Evolutionary conservation across 1,284 basidiomycete genomes (phyloP).

Genomic region (Cryptococcus hybrid): DNA sequence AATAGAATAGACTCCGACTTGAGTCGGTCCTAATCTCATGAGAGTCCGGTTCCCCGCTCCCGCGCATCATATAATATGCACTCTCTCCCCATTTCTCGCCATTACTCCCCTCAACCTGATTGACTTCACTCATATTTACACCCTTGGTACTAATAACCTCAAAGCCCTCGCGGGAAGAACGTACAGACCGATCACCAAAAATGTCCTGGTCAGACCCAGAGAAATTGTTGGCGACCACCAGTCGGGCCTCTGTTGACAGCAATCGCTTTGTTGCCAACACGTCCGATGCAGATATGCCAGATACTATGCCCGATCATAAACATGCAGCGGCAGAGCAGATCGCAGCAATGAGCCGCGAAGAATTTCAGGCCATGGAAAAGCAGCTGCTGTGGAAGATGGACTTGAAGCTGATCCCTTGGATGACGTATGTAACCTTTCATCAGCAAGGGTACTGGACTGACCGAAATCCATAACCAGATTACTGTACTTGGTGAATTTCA

Average conservation of each 20-base stretch:
- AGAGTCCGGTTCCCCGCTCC: too few relatives aligned
- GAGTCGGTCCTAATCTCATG: too few relatives aligned
- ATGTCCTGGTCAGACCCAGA: too few relatives aligned
- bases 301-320: conserved; percentile 13
- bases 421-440: conserved; percentile 39
- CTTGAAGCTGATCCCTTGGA: conserved; percentile 46
- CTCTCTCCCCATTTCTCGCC: too few relatives aligned
- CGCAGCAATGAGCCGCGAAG: conserved; percentile 35
- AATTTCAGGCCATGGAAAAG: conserved; percentile 41
- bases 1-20: too few relatives aligned
- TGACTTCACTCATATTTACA: too few relatives aligned
- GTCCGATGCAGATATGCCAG: conserved; percentile 10
- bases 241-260: conserved; percentile 7
- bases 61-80: too few relatives aligned
- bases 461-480: conserved; percentile 12
- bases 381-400: conserved; percentile 48
- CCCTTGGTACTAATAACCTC: too few relatives aligned
- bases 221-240: neutral
- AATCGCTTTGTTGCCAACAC: conserved; percentile 10
- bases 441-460: neutral
- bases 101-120: too few relatives aligned
- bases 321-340: conserved; percentile 17
- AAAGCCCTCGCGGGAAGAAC: too few relatives aligned
- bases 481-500: conserved; percentile 32
- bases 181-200: too few relatives aligned